Evolutionary conservation across 495 filamentous ascomycete species (phyloP).

Genomic region (Clohesyomyces aquaticus): DNA sequence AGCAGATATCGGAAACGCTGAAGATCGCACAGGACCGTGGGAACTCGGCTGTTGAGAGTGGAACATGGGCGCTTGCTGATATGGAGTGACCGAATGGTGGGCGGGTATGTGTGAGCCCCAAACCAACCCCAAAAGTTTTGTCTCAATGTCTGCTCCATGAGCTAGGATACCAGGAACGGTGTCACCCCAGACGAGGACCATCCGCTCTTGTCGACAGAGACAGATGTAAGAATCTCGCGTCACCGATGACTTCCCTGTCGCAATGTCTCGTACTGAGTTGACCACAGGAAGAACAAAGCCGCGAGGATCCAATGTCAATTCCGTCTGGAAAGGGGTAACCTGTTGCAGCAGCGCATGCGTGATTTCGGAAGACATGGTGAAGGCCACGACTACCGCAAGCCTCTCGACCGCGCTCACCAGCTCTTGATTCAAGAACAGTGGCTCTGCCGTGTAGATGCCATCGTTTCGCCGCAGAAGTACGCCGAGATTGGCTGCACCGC

Average conservation of each 20-base stretch:
- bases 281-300: constrained; percentile 46
- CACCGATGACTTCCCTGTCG: constrained; percentile 29
- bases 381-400: constrained; percentile 44
- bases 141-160: constrained; percentile 48
- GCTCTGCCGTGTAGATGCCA: constrained; percentile 37
- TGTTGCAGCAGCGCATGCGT: constrained; percentile 43
- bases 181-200: constrained; percentile 51
- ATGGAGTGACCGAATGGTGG: constrained; percentile 18
- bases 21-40: constrained; percentile 21
- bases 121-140: constrained; percentile 42
- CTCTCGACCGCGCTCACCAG: constrained; percentile 40
- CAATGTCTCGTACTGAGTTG: constrained; percentile 43
- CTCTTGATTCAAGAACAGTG: constrained; percentile 36
- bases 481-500: constrained; percentile 29
- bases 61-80: constrained; percentile 16
- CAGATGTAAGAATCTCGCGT: constrained; percentile 43
- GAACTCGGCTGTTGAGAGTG: constrained; percentile 21
- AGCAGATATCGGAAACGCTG: constrained; percentile 37
- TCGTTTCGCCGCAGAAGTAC: constrained; percentile 33
- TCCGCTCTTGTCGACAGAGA: constrained; percentile 45
- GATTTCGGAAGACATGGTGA: constrained; percentile 50
- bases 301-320: constrained; percentile 43
- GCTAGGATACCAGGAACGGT: constrained; percentile 46
- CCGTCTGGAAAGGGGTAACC: constrained; percentile 46
- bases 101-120: constrained; percentile 35